These are phyloP conservation scores for Xylariaceae sp. DNA, from an alignment of 2,329 filamentous ascomycete genomes.

Conservation along the genomic window DNA sequence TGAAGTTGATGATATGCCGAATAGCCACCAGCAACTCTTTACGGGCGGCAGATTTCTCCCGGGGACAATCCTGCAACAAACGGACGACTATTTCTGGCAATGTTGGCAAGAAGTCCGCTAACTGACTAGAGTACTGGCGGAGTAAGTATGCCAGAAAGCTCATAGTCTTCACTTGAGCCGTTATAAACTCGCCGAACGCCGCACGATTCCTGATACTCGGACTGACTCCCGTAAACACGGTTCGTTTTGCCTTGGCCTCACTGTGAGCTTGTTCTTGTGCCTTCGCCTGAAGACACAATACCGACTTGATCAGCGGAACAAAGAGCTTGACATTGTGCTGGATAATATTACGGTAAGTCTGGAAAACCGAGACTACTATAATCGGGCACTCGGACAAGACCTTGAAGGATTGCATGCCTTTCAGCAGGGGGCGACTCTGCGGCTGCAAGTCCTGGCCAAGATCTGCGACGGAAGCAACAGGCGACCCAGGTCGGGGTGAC, in stretches of 20 bases:
- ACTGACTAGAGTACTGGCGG: conserved; percentile 77
- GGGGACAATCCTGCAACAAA: conserved; percentile 84
- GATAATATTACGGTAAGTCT: conserved; percentile 78
- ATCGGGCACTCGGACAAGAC: conserved; percentile 97
- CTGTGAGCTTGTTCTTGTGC: conserved; percentile 88
- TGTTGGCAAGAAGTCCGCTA: conserved; percentile 80
- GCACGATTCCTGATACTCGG: conserved; percentile 88
- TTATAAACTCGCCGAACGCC: conserved; percentile 96
- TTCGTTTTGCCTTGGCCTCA: conserved; percentile 72
- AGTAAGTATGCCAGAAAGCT: conserved; percentile 94
- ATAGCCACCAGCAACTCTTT: conserved; percentile 97
- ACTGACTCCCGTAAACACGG: conserved; percentile 88
- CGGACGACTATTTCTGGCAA: conserved; percentile 87
- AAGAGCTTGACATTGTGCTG: conserved; percentile 83
- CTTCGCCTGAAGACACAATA: conserved; percentile 81
- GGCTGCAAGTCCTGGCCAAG: conserved; percentile 76
- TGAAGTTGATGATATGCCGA: conserved; percentile 98
- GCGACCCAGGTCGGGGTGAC: conserved; percentile 84
- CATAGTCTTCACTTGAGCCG: conserved; percentile 98
- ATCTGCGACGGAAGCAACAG: conserved; percentile 75
- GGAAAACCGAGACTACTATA: conserved; percentile 96
- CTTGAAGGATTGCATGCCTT: conserved; percentile 98
- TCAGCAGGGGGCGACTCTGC: conserved; percentile 72
- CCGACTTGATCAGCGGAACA: conserved; percentile 87
- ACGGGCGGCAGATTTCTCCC: conserved; percentile 86